Conservation (phyloP, 2,329 filamentous ascomycete genomes). For the Hypomyces rosellus region DNA sequence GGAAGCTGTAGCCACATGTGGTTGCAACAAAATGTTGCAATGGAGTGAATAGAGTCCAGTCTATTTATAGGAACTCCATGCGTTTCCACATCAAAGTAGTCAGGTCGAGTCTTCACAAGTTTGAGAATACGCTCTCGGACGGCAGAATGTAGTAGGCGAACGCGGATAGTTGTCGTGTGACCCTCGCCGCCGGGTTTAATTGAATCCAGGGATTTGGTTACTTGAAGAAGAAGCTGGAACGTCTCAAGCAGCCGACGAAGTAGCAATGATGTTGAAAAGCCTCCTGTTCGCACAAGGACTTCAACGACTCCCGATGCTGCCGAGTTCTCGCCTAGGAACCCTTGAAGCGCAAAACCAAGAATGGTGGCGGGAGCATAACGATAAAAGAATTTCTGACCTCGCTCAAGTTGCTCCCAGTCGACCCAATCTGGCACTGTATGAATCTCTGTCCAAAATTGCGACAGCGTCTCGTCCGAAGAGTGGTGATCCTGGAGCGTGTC, state of each 20-base stretch:
- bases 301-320: slow-evolving; percentile 56
- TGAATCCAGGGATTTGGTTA: slow-evolving; percentile 49
- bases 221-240: slow-evolving; percentile 43
- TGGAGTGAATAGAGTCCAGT: slow-evolving; percentile 58
- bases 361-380: slow-evolving; percentile 57
- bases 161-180: slow-evolving; percentile 54
- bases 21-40: slow-evolving; percentile 56
- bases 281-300: slow-evolving; percentile 58
- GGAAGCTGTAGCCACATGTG: slow-evolving; percentile 58
- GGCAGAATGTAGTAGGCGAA: slow-evolving; percentile 59
- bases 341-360: slow-evolving; percentile 39
- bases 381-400: slow-evolving; percentile 59
- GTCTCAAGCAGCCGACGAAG: slow-evolving; percentile 49
- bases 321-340: slow-evolving; percentile 30
- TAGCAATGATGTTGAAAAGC: slow-evolving; percentile 56
- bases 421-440: slow-evolving; percentile 59
- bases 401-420: slow-evolving; percentile 58
- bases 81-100: slow-evolving; percentile 53
- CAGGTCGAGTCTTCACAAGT: slow-evolving; percentile 44
- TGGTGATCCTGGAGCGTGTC: slow-evolving; percentile 6
- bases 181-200: slow-evolving; percentile 58
- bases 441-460: slow-evolving; percentile 50
- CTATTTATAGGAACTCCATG: slow-evolving; percentile 60
- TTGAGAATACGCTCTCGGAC: slow-evolving; percentile 58
- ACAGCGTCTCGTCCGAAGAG: slow-evolving; percentile 22